Percentiles rank a stretch among this genome's conserved stretches.
These are phyloP conservation scores for Penicillium cinerascens DNA, from an alignment of 495 filamentous ascomycete species.

Conservation along the genomic window DNA sequence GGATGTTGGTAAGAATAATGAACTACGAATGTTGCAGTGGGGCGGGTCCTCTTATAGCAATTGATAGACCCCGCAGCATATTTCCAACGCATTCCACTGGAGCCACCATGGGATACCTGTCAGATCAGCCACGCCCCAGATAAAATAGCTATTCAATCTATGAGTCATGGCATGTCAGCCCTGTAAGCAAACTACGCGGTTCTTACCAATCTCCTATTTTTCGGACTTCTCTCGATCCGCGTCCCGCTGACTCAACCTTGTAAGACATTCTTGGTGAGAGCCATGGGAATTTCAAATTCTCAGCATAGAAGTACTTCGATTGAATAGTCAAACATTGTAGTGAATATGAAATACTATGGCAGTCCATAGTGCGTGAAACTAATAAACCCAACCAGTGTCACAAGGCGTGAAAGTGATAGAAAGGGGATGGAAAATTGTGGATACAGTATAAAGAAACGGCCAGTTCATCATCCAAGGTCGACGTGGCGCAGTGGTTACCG, in stretches of 20 bases:
- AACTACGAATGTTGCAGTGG: not conserved
- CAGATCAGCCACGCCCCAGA: not conserved
- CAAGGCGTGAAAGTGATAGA: not conserved
- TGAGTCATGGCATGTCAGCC: conserved; percentile 1
- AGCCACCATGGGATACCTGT: not conserved
- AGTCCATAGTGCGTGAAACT: too few relatives aligned
- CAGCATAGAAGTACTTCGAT: not conserved
- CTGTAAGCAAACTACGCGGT: not conserved
- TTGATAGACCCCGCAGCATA: not conserved
- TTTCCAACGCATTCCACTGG: not conserved
- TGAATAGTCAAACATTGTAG: too few relatives aligned
- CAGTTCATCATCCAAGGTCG: not conserved
- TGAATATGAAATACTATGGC: too few relatives aligned
- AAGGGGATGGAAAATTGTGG: not conserved
- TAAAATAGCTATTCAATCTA: not conserved
- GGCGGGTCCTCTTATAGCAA: conserved; percentile 6
- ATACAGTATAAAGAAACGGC: not conserved
- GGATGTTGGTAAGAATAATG: not conserved
- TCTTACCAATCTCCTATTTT: conserved; percentile 5
- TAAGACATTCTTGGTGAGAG: not conserved
- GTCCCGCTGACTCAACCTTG: not conserved
- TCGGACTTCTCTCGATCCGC: not conserved
- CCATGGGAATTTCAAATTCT: not conserved
- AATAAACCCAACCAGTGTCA: too few relatives aligned
- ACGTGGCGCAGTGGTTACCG: not conserved